These are phyloP conservation scores for Conringia planisiliqua DNA, from an alignment of 345 rosid genomes.

Conservation along the genomic window DNA sequence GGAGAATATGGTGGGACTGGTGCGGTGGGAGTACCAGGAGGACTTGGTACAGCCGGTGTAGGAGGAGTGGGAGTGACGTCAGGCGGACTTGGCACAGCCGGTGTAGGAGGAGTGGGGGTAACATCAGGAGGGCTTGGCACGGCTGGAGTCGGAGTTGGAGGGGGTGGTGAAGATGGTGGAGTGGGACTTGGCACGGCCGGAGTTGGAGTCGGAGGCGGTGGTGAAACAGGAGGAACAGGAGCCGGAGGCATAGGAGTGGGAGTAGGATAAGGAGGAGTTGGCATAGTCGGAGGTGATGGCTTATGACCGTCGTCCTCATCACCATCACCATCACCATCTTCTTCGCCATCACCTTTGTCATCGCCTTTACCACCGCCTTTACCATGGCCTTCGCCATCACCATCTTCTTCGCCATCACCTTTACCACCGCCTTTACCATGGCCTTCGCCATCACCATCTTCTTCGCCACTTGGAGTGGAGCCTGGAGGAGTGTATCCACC, in stretches of 20 bases:
- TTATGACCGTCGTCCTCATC: too few species aligned
- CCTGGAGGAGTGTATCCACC: neutral
- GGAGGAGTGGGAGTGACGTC: slow-evolving; percentile 8
- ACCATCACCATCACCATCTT: too few species aligned
- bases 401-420: too few species aligned
- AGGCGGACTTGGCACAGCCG: neutral
- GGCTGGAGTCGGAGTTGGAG: slow-evolving; percentile 5
- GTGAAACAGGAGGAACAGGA: neutral
- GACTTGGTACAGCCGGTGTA: neutral
- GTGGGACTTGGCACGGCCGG: slow-evolving; percentile 19
- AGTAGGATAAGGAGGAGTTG: too few species aligned
- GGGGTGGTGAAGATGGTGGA: slow-evolving; percentile 5
- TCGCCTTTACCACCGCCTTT: too few species aligned
- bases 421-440: too few species aligned
- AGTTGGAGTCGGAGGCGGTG: neutral
- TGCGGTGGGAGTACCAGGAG: slow-evolving; percentile 20
- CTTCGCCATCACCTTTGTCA: too few species aligned
- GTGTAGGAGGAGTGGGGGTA: slow-evolving; percentile 8
- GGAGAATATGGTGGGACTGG: slow-evolving; percentile 9
- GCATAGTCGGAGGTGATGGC: too few species aligned
- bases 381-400: too few species aligned
- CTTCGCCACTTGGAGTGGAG: too few species aligned
- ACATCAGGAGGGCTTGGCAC: neutral
- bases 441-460: too few species aligned
- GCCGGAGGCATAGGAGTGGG: neutral